These are phyloP conservation scores for Pilatotrama ljubarskyi DNA, from an alignment of 768 basidiomycete genomes.

Conservation along the genomic window DNA sequence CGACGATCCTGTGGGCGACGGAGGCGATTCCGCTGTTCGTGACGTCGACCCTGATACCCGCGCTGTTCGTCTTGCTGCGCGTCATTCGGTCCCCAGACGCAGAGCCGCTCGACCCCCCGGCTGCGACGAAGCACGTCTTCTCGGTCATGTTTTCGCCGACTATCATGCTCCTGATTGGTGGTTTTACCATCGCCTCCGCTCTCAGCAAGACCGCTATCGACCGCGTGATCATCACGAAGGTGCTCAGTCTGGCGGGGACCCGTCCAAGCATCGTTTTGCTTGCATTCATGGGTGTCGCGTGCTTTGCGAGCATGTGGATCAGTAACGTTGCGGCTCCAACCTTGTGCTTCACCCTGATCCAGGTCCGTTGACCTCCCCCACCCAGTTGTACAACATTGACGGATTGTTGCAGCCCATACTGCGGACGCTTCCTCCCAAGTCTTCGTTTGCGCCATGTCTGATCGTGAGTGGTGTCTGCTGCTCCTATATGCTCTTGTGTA, in stretches of 20 bases:
- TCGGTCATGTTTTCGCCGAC: slow-evolving; percentile 96
- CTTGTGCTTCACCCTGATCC: slow-evolving; percentile 93
- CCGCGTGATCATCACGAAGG: slow-evolving; percentile 84
- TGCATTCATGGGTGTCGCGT: slow-evolving; percentile 94
- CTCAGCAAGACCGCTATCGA: slow-evolving; percentile 96
- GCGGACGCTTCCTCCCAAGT: slow-evolving; percentile 83
- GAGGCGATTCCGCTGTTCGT: slow-evolving; percentile 98
- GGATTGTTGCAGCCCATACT: slow-evolving; percentile 74
- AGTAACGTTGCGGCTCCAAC: slow-evolving; percentile 98
- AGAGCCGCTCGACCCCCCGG: slow-evolving; percentile 51
- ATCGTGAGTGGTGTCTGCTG: slow-evolving; percentile 59
- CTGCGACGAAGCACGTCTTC: slow-evolving; percentile 92
- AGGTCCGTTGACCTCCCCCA: slow-evolving; percentile 48
- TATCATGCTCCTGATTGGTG: slow-evolving; percentile 97
- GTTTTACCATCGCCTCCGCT: slow-evolving; percentile 97
- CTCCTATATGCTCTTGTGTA: background rate
- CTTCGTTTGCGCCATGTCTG: slow-evolving; percentile 85
- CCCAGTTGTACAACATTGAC: slow-evolving; percentile 8
- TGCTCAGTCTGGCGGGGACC: slow-evolving; percentile 88
- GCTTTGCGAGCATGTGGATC: slow-evolving; percentile 99
- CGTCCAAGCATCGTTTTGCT: slow-evolving; percentile 84
- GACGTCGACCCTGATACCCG: slow-evolving; percentile 88
- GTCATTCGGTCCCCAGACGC: slow-evolving; percentile 69
- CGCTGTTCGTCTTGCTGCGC: slow-evolving; percentile 81
- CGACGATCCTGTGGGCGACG: slow-evolving; percentile 94